Conservation (phyloP, 2,329 filamentous ascomycete species). For the Macrophomina phaseolina region DNA sequence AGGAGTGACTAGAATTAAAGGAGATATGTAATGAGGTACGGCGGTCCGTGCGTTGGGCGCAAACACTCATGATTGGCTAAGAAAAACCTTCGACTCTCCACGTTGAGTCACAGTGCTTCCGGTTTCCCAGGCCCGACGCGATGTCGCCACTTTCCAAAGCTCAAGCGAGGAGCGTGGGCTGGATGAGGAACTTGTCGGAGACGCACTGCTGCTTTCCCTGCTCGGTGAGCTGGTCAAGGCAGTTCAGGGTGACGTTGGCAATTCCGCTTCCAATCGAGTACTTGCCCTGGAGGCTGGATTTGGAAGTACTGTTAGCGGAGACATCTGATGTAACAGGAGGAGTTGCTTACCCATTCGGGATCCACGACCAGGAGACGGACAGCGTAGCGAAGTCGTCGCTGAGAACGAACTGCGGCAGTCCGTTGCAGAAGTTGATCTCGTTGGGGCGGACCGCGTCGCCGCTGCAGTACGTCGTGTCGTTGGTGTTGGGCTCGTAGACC, state of each 20-base stretch:
- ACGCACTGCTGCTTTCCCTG: not conserved
- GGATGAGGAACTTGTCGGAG: not conserved
- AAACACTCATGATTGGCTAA: not conserved
- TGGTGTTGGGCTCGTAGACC: not conserved
- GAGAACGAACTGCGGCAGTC: not conserved
- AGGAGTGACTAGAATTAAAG: not conserved
- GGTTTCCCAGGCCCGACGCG: no score
- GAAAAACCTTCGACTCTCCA: not conserved
- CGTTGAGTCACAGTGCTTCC: not conserved
- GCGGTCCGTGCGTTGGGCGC: no score
- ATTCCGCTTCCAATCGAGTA: not conserved
- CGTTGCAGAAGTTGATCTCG: slow-evolving; percentile 10
- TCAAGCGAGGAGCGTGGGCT: not conserved
- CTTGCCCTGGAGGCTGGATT: not conserved
- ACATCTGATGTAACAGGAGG: not conserved
- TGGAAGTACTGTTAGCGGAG: not conserved
- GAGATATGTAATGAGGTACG: no score
- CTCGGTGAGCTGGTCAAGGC: not conserved
- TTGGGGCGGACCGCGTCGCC: not conserved
- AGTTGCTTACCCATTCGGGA: not conserved
- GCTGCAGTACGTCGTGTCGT: not conserved
- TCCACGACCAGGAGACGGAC: not conserved
- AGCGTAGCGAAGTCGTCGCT: not conserved
- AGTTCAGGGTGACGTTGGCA: not conserved
- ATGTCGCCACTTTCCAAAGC: no score